Percentiles rank a stretch among this genome's conserved stretches.
These are phyloP conservation scores for Rhodocollybia butyracea DNA, from an alignment of 768 basidiomycete species.

Conservation along the genomic window DNA sequence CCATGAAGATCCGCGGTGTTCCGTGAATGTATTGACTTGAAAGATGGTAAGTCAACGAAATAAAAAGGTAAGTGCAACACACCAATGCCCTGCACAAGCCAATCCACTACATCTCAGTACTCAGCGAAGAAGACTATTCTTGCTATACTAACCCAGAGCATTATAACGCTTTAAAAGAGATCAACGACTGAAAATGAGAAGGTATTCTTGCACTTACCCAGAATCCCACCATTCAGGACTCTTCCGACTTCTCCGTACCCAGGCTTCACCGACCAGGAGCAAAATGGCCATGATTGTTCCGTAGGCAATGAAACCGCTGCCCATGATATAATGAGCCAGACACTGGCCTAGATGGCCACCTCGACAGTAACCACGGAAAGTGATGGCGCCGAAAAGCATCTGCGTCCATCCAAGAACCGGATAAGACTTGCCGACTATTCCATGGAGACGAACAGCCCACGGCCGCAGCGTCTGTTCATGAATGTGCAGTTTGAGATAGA, in stretches of 20 bases:
- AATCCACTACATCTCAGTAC: not conserved
- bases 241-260: conserved; percentile 65
- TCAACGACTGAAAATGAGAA: not conserved
- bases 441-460: conserved; percentile 67
- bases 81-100: conserved; percentile 51
- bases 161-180: conserved; percentile 37
- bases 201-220: conserved; percentile 41
- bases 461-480: conserved; percentile 74
- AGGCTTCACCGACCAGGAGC: conserved; percentile 72
- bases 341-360: conserved; percentile 82
- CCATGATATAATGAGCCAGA: conserved; percentile 87
- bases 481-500: conserved; percentile 92
- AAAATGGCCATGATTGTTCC: conserved; percentile 78
- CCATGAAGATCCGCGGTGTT: conserved; percentile 81
- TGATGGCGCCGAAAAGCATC: conserved; percentile 81
- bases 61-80: conserved; percentile 17
- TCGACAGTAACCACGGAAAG: conserved; percentile 74
- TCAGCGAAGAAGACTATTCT: too few relatives aligned
- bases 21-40: conserved; percentile 88
- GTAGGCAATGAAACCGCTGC: conserved; percentile 88
- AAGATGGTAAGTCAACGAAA: conserved; percentile 9
- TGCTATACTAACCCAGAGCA: conserved; percentile 41
- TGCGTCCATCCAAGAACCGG: conserved; percentile 88
- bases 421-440: conserved; percentile 78
- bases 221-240: conserved; percentile 90